phyloP scores from a whole-genome alignment of 495 filamentous ascomycete genomes.

The Paragyromitra xinjiangensis region DNA sequence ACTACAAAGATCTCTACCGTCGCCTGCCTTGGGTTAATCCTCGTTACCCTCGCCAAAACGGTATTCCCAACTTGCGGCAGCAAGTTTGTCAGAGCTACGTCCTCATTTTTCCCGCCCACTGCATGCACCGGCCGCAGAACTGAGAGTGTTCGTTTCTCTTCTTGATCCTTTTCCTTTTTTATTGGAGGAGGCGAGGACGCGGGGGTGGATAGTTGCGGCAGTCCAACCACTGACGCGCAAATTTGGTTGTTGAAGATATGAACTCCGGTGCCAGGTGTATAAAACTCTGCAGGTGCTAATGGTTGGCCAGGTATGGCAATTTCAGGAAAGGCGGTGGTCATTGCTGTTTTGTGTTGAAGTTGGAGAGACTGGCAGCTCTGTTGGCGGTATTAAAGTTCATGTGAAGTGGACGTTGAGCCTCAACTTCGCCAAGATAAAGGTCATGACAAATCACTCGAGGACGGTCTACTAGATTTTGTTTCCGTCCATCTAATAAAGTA shows the following conservation, averaged over 20 bases:
- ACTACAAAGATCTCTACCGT: conserved; percentile 83
- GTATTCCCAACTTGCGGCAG: conserved; percentile 80
- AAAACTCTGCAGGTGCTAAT: conserved; percentile 72
- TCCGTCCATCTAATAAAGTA: background rate
- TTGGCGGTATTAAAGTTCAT: background rate
- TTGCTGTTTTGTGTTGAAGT: conserved; percentile 15
- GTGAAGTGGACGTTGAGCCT: conserved; percentile 22
- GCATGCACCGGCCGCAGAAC: conserved; percentile 52
- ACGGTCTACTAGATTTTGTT: background rate
- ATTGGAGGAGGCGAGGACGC: conserved; percentile 54
- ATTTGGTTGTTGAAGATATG: conserved; percentile 63
- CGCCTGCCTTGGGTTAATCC: conserved; percentile 83
- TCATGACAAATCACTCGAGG: conserved; percentile 32
- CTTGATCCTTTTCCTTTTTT: conserved; percentile 64
- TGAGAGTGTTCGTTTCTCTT: conserved; percentile 65
- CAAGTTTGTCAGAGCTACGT: conserved; percentile 38
- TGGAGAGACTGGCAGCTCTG: background rate
- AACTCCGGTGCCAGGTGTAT: conserved; percentile 76
- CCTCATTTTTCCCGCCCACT: conserved; percentile 21
- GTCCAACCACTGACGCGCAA: conserved; percentile 61
- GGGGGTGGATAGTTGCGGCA: conserved; percentile 56
- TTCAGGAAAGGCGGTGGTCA: conserved; percentile 36
- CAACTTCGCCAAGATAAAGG: background rate
- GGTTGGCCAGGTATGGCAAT: conserved; percentile 76
- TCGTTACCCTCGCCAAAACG: conserved; percentile 83